Evolutionary conservation across 2,329 filamentous ascomycete genomes (phyloP).

Genomic region (Exophiala mesophila): DNA sequence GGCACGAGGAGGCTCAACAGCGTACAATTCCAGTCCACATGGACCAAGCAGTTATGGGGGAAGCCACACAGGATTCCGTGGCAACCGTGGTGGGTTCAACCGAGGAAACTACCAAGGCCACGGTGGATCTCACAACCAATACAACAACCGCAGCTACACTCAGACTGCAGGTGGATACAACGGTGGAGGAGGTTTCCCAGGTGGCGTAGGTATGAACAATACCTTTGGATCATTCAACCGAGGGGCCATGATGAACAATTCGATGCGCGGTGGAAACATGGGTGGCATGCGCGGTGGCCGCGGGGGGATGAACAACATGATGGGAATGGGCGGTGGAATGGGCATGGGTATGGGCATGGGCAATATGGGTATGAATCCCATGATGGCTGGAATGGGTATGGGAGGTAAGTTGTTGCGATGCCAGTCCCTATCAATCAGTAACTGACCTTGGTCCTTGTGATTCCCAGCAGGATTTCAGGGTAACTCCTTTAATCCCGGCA

Average conservation of each 20-base stretch:
- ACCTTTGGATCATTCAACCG: constrained; percentile 46
- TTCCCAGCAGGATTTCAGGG: constrained; percentile 17
- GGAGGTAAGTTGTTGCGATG: constrained; percentile 37
- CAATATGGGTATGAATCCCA: constrained; percentile 58
- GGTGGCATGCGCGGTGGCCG: constrained; percentile 56
- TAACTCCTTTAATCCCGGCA: constrained; percentile 63
- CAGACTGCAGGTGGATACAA: constrained; percentile 44
- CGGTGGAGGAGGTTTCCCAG: constrained; percentile 43
- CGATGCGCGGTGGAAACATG: constrained; percentile 48
- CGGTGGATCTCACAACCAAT: constrained; percentile 36
- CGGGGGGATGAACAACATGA: constrained; percentile 55
- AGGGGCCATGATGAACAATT: constrained; percentile 51
- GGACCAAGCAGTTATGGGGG: constrained; percentile 40
- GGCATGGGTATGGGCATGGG: constrained; percentile 49
- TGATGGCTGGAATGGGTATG: constrained; percentile 50
- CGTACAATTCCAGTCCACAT: constrained; percentile 37
- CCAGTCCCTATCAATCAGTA: constrained; percentile 2
- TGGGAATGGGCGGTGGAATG: constrained; percentile 49
- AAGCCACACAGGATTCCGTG: constrained; percentile 53
- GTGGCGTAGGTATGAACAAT: constrained; percentile 50
- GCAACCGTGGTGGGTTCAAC: constrained; percentile 48
- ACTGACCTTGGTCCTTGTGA: constrained; percentile 14
- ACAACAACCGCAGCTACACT: constrained; percentile 49
- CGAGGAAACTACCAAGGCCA: constrained; percentile 36
- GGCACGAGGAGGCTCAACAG: constrained; percentile 36